Percentiles rank a stretch among this genome's conserved stretches.
These are phyloP conservation scores for Curvularia eragrostidis DNA, from an alignment of 2,329 filamentous ascomycete genomes.

Conservation along the genomic window DNA sequence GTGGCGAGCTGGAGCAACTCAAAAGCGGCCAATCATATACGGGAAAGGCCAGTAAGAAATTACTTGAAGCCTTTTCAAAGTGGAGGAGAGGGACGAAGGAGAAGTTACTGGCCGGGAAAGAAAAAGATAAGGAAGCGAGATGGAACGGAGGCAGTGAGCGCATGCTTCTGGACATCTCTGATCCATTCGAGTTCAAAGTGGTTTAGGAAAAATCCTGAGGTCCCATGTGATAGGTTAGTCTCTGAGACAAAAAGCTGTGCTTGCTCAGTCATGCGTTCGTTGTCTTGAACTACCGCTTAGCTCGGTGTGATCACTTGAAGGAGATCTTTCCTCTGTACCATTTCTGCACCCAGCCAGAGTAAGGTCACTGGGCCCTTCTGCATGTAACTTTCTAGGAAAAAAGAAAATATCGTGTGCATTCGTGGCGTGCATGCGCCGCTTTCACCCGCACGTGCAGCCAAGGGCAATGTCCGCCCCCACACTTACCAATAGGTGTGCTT, in stretches of 20 bases:
- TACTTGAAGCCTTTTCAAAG: neutral
- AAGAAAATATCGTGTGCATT: constrained; percentile 1
- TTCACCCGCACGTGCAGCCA: neutral
- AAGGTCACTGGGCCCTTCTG: neutral
- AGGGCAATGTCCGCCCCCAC: neutral
- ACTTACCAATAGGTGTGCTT: neutral
- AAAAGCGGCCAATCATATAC: neutral
- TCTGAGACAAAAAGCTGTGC: neutral
- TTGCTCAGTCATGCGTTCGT: neutral
- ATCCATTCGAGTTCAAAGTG: neutral
- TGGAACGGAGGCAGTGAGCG: neutral
- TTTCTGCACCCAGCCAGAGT: neutral
- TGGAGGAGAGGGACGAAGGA: neutral
- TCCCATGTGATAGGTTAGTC: neutral
- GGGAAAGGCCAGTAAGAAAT: neutral
- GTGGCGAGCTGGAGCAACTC: neutral
- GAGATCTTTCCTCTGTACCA: neutral
- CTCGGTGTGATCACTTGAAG: neutral
- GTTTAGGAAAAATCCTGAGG: neutral
- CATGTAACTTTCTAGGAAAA: neutral
- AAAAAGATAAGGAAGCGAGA: neutral
- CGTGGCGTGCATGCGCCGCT: neutral
- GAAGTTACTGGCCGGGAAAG: neutral
- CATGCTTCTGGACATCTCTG: neutral
- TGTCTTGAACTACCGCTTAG: neutral